A percentile compares a stretch with the other conserved stretches of the same genome.
phyloP scores from a whole-genome alignment of 2,329 filamentous ascomycete genomes.

The Diaporthe velutina region DNA sequence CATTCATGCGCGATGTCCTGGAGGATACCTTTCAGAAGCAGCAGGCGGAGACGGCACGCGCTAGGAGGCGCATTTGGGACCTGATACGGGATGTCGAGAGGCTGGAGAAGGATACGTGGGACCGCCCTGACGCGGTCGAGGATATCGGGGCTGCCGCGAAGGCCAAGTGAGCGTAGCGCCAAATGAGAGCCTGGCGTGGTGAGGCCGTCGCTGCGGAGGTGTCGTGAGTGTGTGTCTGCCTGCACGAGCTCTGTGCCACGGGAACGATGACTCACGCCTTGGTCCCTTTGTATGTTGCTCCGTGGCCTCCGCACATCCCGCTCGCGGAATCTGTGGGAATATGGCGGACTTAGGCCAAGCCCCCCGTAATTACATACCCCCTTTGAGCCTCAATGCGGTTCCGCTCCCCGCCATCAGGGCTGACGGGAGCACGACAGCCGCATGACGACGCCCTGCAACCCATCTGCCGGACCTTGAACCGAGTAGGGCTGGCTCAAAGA shows the following conservation, averaged over 20 bases:
- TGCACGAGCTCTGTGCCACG: not conserved
- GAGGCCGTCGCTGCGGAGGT: not conserved
- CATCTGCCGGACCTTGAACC: not conserved
- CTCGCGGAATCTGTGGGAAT: not conserved
- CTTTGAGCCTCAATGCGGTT: constrained; percentile 27
- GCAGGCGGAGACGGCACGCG: constrained; percentile 66
- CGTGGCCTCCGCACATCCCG: not conserved
- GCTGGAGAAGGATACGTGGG: constrained; percentile 82
- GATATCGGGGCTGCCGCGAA: constrained; percentile 66
- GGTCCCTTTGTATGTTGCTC: not conserved
- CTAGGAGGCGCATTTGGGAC: constrained; percentile 64
- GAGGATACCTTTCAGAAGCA: constrained; percentile 57
- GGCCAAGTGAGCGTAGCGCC: constrained; percentile 4
- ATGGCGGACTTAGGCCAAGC: not conserved
- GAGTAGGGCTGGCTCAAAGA: constrained; percentile 13
- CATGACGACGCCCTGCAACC: constrained; percentile 10
- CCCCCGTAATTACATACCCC: constrained; percentile 16
- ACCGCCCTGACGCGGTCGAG: constrained; percentile 78
- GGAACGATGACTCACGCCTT: not conserved
- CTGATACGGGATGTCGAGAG: constrained; percentile 69
- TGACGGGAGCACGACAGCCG: constrained; percentile 13
- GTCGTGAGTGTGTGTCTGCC: not conserved
- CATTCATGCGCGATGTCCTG: constrained; percentile 56
- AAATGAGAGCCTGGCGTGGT: not conserved
- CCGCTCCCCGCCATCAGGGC: not conserved